Base-by-base conservation (phyloP, 805 yeast species). In the Candida lessepsii region DNA sequence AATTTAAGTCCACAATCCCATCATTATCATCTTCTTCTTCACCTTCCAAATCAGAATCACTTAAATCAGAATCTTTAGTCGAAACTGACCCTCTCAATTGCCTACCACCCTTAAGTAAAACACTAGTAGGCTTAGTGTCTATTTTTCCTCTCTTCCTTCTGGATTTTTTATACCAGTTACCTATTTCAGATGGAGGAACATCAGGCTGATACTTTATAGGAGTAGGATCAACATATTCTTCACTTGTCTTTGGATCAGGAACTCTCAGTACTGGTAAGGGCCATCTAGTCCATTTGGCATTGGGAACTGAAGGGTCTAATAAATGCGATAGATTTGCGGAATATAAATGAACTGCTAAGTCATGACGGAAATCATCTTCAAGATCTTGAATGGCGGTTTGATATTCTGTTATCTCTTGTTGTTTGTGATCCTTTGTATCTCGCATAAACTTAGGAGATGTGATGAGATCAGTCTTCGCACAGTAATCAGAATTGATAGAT, bases 301-400 rank as follows among this genome's bases (percentile, higher is more conserved):
- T 37, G 33, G 73, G 73, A 60, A 65, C 65, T 45, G 41, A 26
- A 39, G 57, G 64, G 57, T 60, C 60, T 35, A 60, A 59, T 35
- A 51, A 57, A 42, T 62, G 73, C 40, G 70, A 56, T 23, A 85
- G 61, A 44, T 66, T 64, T 0, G 81, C 54, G 17, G 84, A 75
- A 54, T 83, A 86, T 3, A 86, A 58, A 59, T 86, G 95, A 2
- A 78, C 52, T 1, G 83, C 73, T 23, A 85, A 58, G 57, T 86
- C 89, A 9, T 58, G 57, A 24, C 80, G 60, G 44, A 71, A 76
- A 1, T 71, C 71, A 11, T 65, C 63, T 48, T 83, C 86, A 18
- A 80, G 33, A 5, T 50, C 35, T 10, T 55, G 50, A n/a, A 64
- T 41, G 5, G 57, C 50, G 29, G 51, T 55, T 17, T 49, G 49